Percentiles rank a stretch among this genome's conserved stretches.
Conservation (phyloP, 1,139 yeast genomes). For the Meyerozyma smithsonii region DNA sequence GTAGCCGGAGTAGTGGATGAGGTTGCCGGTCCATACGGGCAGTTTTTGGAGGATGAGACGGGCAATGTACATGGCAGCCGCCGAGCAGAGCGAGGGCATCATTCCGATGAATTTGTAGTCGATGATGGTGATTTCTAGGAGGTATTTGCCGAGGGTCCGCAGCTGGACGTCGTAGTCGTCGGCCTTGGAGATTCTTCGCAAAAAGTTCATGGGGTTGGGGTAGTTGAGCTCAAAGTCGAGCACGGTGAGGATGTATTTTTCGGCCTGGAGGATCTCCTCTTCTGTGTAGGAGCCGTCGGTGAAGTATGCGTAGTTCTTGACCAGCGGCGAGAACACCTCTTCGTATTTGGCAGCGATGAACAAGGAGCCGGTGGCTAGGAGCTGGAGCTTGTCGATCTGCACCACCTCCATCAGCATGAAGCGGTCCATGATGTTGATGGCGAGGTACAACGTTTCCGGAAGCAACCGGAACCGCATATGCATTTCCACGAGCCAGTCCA, state of each 20-base stretch:
- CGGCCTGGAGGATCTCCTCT: slow-evolving; percentile 84
- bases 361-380: slow-evolving; percentile 84
- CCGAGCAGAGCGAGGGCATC: slow-evolving; percentile 81
- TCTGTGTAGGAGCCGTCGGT: slow-evolving; percentile 82
- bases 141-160: slow-evolving; percentile 86
- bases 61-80: slow-evolving; percentile 88
- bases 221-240: slow-evolving; percentile 77
- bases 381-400: slow-evolving; percentile 78
- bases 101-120: slow-evolving; percentile 78
- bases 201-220: slow-evolving; percentile 92
- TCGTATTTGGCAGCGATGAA: slow-evolving; percentile 95
- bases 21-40: slow-evolving; percentile 76
- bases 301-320: slow-evolving; percentile 81
- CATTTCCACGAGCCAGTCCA: slow-evolving; percentile 94
- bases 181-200: slow-evolving; percentile 89
- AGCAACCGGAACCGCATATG: slow-evolving; percentile 80
- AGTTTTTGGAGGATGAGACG: slow-evolving; percentile 70
- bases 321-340: slow-evolving; percentile 89
- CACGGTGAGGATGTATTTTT: slow-evolving; percentile 72
- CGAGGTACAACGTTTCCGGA: slow-evolving; percentile 87
- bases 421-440: slow-evolving; percentile 87
- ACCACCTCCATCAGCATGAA: slow-evolving; percentile 79
- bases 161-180: slow-evolving; percentile 92
- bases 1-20: slow-evolving; percentile 89
- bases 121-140: slow-evolving; percentile 74